These are phyloP conservation scores for Leishmania turanica DNA, from an alignment of 208 protist genomes.

Conservation along the genomic window DNA sequence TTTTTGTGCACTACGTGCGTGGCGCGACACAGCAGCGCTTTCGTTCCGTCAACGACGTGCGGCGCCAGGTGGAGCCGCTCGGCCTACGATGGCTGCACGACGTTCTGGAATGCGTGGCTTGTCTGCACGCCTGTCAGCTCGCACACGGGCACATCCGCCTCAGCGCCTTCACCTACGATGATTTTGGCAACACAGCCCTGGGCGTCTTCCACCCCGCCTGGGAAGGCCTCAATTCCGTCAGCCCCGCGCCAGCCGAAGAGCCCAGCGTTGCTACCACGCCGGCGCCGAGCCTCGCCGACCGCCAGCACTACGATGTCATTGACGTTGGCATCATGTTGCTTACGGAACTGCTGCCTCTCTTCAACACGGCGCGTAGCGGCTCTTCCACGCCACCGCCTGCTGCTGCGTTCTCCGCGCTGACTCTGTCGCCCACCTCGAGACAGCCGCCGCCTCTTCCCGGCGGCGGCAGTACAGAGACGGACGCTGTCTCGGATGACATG, in stretches of 20 bases:
- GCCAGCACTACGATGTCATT: conserved; percentile 30
- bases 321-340: conserved; percentile 45
- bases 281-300: conserved; percentile 13
- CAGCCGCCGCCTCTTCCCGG: conserved; percentile 1
- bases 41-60: conserved; percentile 57
- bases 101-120: conserved; percentile 62
- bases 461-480: not conserved
- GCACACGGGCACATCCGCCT: conserved; percentile 56
- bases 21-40: conserved; percentile 74
- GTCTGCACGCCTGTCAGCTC: conserved; percentile 61
- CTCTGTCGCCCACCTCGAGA: conserved; percentile 7
- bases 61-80: conserved; percentile 46
- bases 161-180: conserved; percentile 77
- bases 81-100: conserved; percentile 70
- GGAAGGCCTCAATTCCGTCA: conserved; percentile 7
- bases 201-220: conserved; percentile 54
- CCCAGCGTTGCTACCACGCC: conserved; percentile 2
- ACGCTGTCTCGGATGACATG: conserved; percentile 29
- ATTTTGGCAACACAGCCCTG: conserved; percentile 72
- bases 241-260: not conserved
- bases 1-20: conserved; percentile 73
- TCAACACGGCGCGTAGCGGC: not conserved
- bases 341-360: conserved; percentile 26
- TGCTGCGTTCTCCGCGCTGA: not conserved
- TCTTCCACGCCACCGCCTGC: conserved; percentile 1